phyloP scores from a whole-genome alignment of 1,284 basidiomycete species.

The Puccinia hordei region DNA sequence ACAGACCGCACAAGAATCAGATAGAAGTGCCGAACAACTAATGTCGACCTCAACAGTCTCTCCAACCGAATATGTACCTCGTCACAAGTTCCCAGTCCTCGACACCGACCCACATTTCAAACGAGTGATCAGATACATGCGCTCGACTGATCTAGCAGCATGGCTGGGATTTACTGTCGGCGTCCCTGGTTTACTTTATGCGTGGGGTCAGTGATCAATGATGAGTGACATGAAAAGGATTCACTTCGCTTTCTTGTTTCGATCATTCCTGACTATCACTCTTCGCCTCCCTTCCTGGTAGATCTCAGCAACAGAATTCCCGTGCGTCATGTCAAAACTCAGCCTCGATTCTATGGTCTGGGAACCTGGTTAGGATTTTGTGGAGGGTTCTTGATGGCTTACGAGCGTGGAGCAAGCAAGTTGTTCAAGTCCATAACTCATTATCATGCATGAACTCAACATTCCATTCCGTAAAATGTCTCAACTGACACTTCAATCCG shows the following conservation, averaged over 20 bases:
- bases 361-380: constrained; percentile 70
- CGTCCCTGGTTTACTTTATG: constrained; percentile 73
- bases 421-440: constrained; percentile 44
- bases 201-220: constrained; percentile 68
- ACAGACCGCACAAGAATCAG: no score
- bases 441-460: neutral
- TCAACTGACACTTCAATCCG: constrained; percentile 47
- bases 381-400: constrained; percentile 90
- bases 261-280: neutral
- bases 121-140: constrained; percentile 86
- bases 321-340: constrained; percentile 59
- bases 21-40: neutral
- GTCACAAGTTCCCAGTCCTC: constrained; percentile 56
- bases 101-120: constrained; percentile 88
- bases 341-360: constrained; percentile 62
- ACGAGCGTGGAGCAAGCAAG: constrained; percentile 73
- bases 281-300: neutral
- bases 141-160: constrained; percentile 79
- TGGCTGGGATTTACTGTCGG: constrained; percentile 81
- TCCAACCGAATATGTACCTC: constrained; percentile 51
- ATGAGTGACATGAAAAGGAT: neutral
- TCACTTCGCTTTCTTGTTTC: neutral
- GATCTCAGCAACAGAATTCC: constrained; percentile 48
- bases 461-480: no score
- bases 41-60: constrained; percentile 41